Conservation (phyloP, 2,329 filamentous ascomycete genomes). For the Fusarium multiceps region DNA sequence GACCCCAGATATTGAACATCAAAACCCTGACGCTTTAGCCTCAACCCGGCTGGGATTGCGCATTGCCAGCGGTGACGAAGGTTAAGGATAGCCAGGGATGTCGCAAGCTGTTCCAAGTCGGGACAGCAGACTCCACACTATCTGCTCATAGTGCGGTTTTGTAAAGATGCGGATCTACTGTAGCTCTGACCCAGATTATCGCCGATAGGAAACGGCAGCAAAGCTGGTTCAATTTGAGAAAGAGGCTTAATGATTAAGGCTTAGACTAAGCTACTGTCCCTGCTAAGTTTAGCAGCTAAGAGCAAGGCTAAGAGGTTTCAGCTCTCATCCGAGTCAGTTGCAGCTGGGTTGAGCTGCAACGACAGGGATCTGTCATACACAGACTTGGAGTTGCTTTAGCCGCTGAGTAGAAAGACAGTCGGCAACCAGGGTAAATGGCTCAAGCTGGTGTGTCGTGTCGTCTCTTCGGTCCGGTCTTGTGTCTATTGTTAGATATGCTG, state of each 20-base stretch:
- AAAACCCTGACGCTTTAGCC: slow-evolving; percentile 28
- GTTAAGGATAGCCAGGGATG: slow-evolving; percentile 22
- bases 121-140: slow-evolving; percentile 40
- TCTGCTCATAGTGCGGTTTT: slow-evolving; percentile 32
- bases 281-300: slow-evolving; percentile 17
- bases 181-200: slow-evolving; percentile 11
- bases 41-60: slow-evolving; percentile 21
- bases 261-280: slow-evolving; percentile 1
- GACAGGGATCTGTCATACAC: slow-evolving; percentile 39
- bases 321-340: slow-evolving; percentile 36
- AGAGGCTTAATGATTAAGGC: slow-evolving; percentile 27
- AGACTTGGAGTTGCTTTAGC: slow-evolving; percentile 38
- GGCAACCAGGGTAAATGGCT: slow-evolving; percentile 29
- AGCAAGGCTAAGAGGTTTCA: slow-evolving; percentile 39
- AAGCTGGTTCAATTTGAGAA: slow-evolving; percentile 18
- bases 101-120: slow-evolving; percentile 41
- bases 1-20: slow-evolving; percentile 6
- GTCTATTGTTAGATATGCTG: slow-evolving; percentile 19
- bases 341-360: slow-evolving; percentile 14
- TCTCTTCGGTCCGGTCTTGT: slow-evolving; percentile 26
- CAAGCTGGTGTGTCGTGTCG: slow-evolving; percentile 10
- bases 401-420: slow-evolving; percentile 19
- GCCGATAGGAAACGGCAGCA: not conserved
- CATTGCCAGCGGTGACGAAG: slow-evolving; percentile 32
- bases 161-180: slow-evolving; percentile 17